A percentile compares a stretch with the other conserved stretches of the same genome.
Conservation (phyloP, 306 rosid genomes). For the Cucurbita moschata region DNA sequence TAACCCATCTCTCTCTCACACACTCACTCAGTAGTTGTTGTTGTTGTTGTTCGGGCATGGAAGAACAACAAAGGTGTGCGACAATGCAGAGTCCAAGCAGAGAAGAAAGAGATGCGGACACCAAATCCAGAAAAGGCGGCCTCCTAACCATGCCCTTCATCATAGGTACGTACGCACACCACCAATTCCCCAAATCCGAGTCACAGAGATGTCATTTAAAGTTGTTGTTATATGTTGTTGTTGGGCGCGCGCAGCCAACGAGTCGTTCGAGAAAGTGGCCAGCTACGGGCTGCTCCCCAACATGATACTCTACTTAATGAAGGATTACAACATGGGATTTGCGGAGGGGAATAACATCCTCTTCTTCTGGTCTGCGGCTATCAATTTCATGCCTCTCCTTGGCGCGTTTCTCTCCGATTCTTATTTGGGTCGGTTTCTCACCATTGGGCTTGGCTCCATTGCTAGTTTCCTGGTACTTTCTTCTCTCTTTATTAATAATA, state of each 20-base stretch:
- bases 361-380: constrained; percentile 37
- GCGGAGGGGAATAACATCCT: constrained; percentile 27
- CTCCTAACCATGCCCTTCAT: constrained; percentile 54
- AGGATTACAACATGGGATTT: constrained; percentile 25
- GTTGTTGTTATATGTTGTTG: no score
- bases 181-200: neutral
- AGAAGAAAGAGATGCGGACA: neutral
- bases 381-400: constrained; percentile 35
- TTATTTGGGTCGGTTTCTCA: constrained; percentile 46
- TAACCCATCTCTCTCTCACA: neutral
- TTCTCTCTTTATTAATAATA: neutral
- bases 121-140: constrained; percentile 30
- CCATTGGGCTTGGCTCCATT: constrained; percentile 44
- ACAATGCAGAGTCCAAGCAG: neutral
- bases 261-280: constrained; percentile 44
- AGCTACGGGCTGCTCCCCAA: constrained; percentile 43
- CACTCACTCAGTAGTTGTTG: neutral
- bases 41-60: constrained; percentile 1
- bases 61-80: constrained; percentile 2
- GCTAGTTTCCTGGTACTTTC: constrained; percentile 30
- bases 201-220: no score
- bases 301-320: constrained; percentile 42
- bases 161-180: constrained; percentile 22
- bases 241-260: constrained; percentile 27
- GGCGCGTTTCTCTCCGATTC: constrained; percentile 68